These are phyloP conservation scores for Arthrobotrys megalospora DNA, from an alignment of 2,329 filamentous ascomycete species.

Conservation along the genomic window DNA sequence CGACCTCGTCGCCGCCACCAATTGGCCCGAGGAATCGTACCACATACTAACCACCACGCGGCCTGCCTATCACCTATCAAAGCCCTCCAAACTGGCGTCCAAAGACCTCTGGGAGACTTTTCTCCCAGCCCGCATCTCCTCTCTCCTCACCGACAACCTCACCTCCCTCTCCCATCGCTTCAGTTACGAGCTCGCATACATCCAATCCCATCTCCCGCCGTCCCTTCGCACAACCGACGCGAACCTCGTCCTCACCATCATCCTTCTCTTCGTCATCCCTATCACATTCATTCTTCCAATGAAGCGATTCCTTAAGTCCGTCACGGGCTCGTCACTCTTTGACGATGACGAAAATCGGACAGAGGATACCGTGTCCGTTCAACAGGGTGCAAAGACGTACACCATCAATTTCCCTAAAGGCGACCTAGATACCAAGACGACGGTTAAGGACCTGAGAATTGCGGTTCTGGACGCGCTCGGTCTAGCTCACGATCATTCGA, in stretches of 20 bases:
- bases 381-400: constrained; percentile 37
- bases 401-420: constrained; percentile 40
- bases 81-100: constrained; percentile 50
- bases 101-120: constrained; percentile 51
- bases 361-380: constrained; percentile 34
- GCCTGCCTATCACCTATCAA: neutral
- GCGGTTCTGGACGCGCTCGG: constrained; percentile 36
- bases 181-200: constrained; percentile 34
- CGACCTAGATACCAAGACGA: constrained; percentile 30
- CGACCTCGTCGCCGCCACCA: constrained; percentile 1
- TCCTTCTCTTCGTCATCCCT: constrained; percentile 35
- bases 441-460: constrained; percentile 29
- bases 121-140: constrained; percentile 55
- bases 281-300: constrained; percentile 39
- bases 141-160: constrained; percentile 47
- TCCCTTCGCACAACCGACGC: constrained; percentile 34
- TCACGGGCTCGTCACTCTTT: constrained; percentile 38
- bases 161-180: constrained; percentile 38
- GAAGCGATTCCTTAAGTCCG: constrained; percentile 50
- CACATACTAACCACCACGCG: neutral
- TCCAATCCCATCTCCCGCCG: constrained; percentile 49
- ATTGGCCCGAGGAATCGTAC: constrained; percentile 15
- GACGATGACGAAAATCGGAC: constrained; percentile 35
- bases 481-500: constrained; percentile 34
- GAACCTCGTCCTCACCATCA: constrained; percentile 29